Evolutionary conservation across 2,329 filamentous ascomycete species (phyloP).

Genomic region (Sporothrix protearum): DNA sequence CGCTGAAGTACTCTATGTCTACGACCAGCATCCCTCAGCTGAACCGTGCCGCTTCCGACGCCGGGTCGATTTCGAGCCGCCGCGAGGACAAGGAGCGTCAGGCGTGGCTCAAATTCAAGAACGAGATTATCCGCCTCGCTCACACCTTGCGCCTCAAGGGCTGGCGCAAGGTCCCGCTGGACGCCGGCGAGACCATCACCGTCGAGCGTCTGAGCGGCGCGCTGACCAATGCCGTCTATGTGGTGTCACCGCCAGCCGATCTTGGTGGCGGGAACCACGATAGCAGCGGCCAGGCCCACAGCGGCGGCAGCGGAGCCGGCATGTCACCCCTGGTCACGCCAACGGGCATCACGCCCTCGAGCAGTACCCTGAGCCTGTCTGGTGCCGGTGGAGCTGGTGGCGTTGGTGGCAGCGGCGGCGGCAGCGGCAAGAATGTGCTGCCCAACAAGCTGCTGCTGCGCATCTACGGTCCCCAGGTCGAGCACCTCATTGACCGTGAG

Average conservation of each 20-base stretch:
- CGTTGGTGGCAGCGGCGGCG: neutral
- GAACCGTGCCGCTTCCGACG: constrained; percentile 39
- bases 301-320: neutral
- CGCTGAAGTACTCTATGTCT: constrained; percentile 61
- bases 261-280: constrained; percentile 36
- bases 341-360: neutral
- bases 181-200: constrained; percentile 62
- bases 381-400: neutral
- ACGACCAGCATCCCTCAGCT: constrained; percentile 41
- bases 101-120: constrained; percentile 83
- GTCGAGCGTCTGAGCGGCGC: constrained; percentile 83
- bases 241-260: constrained; percentile 75
- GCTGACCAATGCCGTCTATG: constrained; percentile 93
- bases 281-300: neutral
- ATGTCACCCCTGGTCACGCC: constrained; percentile 8
- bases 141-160: constrained; percentile 89
- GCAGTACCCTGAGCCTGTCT: constrained; percentile 32
- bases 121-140: constrained; percentile 81
- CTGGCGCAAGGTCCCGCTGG: constrained; percentile 79
- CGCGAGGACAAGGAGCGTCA: constrained; percentile 64
- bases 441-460: constrained; percentile 75
- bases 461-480: constrained; percentile 91
- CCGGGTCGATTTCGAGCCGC: constrained; percentile 42
- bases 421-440: constrained; percentile 22
- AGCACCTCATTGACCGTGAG: constrained; percentile 91